Evolutionary conservation across 768 basidiomycete genomes (phyloP).

Genomic region (Leccinum sublutescens): DNA sequence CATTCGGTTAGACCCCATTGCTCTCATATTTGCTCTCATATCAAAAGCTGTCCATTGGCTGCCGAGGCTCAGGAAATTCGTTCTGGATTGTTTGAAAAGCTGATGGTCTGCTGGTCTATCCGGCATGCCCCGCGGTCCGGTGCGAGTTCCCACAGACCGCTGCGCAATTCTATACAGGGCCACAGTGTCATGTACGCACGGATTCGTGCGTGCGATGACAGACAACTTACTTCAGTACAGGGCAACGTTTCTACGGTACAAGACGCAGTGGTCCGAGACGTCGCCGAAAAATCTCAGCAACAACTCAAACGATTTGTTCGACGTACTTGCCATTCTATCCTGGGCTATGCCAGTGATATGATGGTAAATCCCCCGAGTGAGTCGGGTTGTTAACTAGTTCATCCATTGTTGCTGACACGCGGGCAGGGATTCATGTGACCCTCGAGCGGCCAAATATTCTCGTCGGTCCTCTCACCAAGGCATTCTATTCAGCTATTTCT

Average conservation of each 20-base stretch:
- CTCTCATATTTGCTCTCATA: background rate
- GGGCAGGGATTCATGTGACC: conserved; percentile 6
- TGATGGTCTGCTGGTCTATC: background rate
- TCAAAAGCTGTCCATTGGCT: background rate
- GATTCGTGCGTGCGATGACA: background rate
- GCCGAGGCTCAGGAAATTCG: too few species aligned
- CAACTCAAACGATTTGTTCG: background rate
- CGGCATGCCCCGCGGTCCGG: background rate
- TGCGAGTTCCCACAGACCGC: conserved; percentile 1
- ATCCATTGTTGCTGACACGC: background rate
- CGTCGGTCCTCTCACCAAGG: background rate
- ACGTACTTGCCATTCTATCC: background rate
- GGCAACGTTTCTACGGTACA: background rate
- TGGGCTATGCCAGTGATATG: background rate
- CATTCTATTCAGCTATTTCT: background rate
- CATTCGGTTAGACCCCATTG: background rate
- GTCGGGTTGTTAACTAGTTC: background rate
- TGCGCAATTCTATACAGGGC: background rate
- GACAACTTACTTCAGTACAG: background rate
- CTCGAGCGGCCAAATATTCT: background rate
- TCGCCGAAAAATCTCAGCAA: background rate
- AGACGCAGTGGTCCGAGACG: background rate
- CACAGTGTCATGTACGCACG: background rate
- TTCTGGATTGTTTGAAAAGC: background rate
- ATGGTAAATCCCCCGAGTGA: background rate